phyloP scores from a whole-genome alignment of 352 stramenopile genomes.

The Phytophthora pisi region DNA sequence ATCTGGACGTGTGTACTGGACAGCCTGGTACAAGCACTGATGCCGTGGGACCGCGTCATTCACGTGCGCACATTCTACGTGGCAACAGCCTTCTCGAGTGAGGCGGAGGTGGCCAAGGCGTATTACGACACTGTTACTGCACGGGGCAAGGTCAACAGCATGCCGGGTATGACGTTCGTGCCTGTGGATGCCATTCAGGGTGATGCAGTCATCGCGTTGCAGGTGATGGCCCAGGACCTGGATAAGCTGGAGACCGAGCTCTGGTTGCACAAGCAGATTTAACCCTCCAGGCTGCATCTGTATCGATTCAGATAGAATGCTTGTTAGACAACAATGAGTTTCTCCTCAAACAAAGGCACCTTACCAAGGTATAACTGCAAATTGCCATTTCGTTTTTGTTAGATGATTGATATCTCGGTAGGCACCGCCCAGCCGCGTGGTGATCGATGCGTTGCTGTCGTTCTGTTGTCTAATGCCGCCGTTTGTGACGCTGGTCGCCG shows the following conservation, averaged over 20 bases:
- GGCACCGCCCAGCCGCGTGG: slow-evolving; percentile 7
- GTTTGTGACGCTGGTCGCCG: slow-evolving; percentile 44
- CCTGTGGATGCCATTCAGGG: slow-evolving; percentile 66
- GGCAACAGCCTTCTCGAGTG: slow-evolving; percentile 48
- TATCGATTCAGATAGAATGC: slow-evolving; percentile 1
- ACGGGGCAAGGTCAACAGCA: slow-evolving; percentile 32
- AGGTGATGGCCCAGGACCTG: slow-evolving; percentile 78
- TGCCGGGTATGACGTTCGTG: slow-evolving; percentile 77
- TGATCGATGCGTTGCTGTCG: slow-evolving; percentile 11
- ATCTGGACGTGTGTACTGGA: slow-evolving; percentile 36
- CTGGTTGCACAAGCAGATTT: slow-evolving; percentile 82
- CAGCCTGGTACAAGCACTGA: slow-evolving; percentile 45
- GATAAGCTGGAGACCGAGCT: slow-evolving; percentile 87
- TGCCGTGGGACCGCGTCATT: slow-evolving; percentile 69
- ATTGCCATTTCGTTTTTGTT: slow-evolving; percentile 20
- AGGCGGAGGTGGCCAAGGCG: slow-evolving; percentile 49
- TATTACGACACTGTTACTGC: slow-evolving; percentile 34
- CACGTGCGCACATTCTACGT: slow-evolving; percentile 81
- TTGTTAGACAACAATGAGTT: no score
- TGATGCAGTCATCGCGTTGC: slow-evolving; percentile 51
- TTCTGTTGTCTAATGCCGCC: slow-evolving; percentile 50
- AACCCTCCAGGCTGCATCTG: slow-evolving; percentile 13
- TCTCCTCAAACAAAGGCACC: background rate
- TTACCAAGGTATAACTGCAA: slow-evolving; percentile 16
- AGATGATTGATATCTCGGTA: slow-evolving; percentile 22